Evolutionary conservation across 75 land plant genomes (phyloP), one percentile per base, ranked within the genome.

Genomic region (Picea glauca): DNA sequence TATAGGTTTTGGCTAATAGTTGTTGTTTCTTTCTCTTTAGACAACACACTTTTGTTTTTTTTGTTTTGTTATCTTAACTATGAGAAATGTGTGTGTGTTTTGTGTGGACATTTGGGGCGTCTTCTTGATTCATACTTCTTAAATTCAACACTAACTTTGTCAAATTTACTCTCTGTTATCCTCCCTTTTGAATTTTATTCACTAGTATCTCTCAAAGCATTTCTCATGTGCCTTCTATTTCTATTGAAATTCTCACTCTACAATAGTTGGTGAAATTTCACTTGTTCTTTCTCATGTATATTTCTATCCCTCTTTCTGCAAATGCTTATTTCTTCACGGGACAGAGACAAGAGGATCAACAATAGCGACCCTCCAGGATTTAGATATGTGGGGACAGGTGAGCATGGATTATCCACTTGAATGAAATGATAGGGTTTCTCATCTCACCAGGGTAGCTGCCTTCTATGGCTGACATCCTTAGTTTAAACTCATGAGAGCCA

Each of bases 1-100:
- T 7, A 46, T 0, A 46, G 6, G 54, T 46, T 46, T 46, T 46
- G 9, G 54, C 54, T 46, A 8, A 46, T 46, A 46, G 54, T 46
- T 46, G 54, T 1, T 6, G 9, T 46, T 46, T 7, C 54, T 46
- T 8, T 46, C 54, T 46, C 54, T 46, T 46, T 46, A 6, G 54
- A 46, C 54, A 46, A 8, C 8, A 46, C 54, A 46, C 6, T 7
- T 46, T 46, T 46, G 9, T 7, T 46, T 46, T 46, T 46, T 46
- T 7, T 46, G 54, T 46, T 74, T 74, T 74, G 8, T 57, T 26
- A 26, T 26, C 26, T 26, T 26, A 26, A 26, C 26, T 74, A 57
- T 74, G 76, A 57, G 76, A 74, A 74, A 74, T 26, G 26, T 74
- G 76, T 59, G 35, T 74, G 76, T 74, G 76, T 74, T 74, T 15